These are phyloP conservation scores for Wallacemonas sp. DNA, from an alignment of 208 protist species.

Conservation along the genomic window DNA sequence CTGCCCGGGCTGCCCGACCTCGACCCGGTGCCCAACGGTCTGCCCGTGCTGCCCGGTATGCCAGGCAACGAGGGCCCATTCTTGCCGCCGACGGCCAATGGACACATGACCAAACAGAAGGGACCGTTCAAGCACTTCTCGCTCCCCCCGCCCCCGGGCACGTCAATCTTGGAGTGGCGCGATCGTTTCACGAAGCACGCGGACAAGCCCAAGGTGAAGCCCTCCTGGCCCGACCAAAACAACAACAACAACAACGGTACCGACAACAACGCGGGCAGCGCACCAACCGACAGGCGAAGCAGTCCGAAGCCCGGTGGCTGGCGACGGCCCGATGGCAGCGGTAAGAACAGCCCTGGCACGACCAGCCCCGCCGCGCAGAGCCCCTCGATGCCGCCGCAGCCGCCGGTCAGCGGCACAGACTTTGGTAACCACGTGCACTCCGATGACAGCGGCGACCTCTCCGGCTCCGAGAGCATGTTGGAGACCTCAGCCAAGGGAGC, in stretches of 20 bases:
- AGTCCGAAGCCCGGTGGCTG: background rate
- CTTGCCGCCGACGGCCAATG: constrained; percentile 24
- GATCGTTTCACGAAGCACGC: constrained; percentile 27
- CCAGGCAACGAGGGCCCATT: constrained; percentile 52
- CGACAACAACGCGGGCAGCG: constrained; percentile 6
- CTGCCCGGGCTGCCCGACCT: constrained; percentile 38
- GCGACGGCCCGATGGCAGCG: constrained; percentile 2
- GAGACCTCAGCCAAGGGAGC: no score
- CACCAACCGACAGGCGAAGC: background rate
- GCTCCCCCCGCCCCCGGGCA: constrained; percentile 40
- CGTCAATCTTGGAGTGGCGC: constrained; percentile 40
- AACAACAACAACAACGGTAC: constrained; percentile 11
- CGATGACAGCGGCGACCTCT: background rate
- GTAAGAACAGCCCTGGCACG: background rate
- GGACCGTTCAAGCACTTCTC: constrained; percentile 28
- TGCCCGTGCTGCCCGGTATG: constrained; percentile 52
- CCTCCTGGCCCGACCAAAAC: background rate
- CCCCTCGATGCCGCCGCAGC: background rate
- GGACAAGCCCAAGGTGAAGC: constrained; percentile 22
- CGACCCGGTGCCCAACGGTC: constrained; percentile 23
- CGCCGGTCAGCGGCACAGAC: background rate
- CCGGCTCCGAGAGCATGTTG: no score
- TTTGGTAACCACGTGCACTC: constrained; percentile 11
- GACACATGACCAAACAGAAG: constrained; percentile 13
- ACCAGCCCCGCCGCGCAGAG: background rate